Percentiles rank a stretch among this genome's conserved stretches.
These are phyloP conservation scores for Daldinia caldariorum DNA, from an alignment of 495 filamentous ascomycete genomes.

Conservation along the genomic window DNA sequence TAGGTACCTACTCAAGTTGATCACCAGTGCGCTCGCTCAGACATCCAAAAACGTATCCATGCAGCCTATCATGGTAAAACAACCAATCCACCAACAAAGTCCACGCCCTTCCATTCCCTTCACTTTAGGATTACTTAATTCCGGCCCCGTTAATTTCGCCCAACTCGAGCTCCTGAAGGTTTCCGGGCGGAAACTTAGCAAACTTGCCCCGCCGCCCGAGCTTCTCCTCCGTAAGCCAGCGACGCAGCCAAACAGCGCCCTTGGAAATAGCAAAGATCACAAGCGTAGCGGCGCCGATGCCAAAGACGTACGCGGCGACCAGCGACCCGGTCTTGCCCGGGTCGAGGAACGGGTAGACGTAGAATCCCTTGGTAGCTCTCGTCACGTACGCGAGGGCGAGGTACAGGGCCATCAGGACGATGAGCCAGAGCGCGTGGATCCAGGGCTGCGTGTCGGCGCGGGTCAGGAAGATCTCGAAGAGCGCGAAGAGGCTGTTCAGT, in stretches of 20 bases:
- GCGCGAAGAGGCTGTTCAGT: slow-evolving; percentile 75
- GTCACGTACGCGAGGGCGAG: slow-evolving; percentile 79
- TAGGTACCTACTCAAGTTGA: no score
- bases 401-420: slow-evolving; percentile 74
- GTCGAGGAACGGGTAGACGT: slow-evolving; percentile 79
- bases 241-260: slow-evolving; percentile 57
- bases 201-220: slow-evolving; percentile 59
- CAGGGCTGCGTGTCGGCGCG: slow-evolving; percentile 67
- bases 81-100: not conserved
- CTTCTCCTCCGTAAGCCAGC: slow-evolving; percentile 64
- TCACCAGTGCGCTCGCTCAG: no score
- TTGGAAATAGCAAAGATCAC: slow-evolving; percentile 69
- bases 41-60: not conserved
- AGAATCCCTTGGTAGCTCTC: slow-evolving; percentile 72
- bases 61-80: not conserved
- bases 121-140: not conserved
- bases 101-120: not conserved
- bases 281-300: slow-evolving; percentile 70
- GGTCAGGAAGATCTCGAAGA: slow-evolving; percentile 76
- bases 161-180: not conserved
- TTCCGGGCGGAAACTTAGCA: slow-evolving; percentile 10
- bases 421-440: slow-evolving; percentile 65
- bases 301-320: slow-evolving; percentile 67
- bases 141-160: not conserved
- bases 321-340: slow-evolving; percentile 51